These are phyloP conservation scores for Eucalyptus regnans DNA, from an alignment of 345 rosid genomes.

Conservation along the genomic window DNA sequence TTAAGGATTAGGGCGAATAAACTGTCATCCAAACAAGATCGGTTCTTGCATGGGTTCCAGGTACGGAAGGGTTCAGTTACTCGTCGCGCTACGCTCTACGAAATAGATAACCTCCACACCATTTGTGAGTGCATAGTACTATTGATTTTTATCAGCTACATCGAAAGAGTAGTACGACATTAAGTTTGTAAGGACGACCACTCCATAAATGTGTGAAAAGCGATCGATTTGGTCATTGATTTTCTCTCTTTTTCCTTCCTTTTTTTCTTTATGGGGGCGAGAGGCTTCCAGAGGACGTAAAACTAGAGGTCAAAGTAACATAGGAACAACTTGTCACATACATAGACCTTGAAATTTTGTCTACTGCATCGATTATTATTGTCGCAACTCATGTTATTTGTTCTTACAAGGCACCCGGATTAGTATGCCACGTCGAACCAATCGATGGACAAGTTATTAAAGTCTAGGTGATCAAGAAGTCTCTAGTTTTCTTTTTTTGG, in stretches of 20 bases:
- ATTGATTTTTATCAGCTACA: background rate
- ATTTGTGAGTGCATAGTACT: background rate
- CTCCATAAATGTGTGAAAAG: background rate
- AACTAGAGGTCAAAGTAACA: too few relatives aligned
- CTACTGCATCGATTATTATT: background rate
- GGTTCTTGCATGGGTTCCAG: background rate
- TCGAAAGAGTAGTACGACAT: background rate
- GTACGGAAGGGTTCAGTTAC: too few relatives aligned
- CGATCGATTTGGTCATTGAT: background rate
- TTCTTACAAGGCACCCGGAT: background rate
- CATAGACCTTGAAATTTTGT: background rate
- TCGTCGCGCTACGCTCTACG: too few relatives aligned
- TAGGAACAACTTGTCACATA: background rate
- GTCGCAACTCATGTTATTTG: background rate
- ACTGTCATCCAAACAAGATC: background rate
- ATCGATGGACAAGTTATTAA: background rate
- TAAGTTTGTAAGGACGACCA: background rate
- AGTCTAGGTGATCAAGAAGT: background rate
- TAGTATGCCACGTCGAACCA: background rate
- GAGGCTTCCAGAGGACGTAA: background rate
- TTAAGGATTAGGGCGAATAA: background rate
- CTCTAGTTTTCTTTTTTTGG: background rate
- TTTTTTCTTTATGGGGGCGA: background rate
- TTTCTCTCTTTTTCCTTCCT: background rate
- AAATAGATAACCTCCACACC: too few relatives aligned